Evolutionary conservation across 2,329 filamentous ascomycete genomes (phyloP).

Genomic region (Fusarium cyanostomum): DNA sequence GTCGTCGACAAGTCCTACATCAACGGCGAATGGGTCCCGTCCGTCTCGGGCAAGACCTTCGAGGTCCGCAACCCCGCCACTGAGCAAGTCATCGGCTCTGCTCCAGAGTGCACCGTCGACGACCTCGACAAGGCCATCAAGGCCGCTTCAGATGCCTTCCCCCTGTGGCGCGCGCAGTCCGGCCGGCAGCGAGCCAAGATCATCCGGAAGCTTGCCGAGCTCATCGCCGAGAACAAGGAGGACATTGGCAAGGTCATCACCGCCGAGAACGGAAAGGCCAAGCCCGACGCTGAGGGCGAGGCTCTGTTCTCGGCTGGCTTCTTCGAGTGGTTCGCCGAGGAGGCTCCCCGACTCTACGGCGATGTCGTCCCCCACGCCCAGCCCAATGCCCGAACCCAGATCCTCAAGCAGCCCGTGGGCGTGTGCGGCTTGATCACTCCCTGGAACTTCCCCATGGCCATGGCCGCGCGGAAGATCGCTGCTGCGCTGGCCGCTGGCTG

Average conservation of each 20-base stretch:
- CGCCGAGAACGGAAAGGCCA: constrained; percentile 75
- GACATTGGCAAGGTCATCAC: constrained; percentile 74
- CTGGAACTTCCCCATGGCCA: constrained; percentile 67
- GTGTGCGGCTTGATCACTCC: constrained; percentile 47
- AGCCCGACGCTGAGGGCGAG: constrained; percentile 67
- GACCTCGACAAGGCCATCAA: constrained; percentile 76
- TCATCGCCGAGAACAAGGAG: constrained; percentile 69
- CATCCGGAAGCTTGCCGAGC: constrained; percentile 70
- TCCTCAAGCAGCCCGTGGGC: constrained; percentile 56
- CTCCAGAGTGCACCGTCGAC: constrained; percentile 73
- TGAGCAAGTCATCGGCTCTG: constrained; percentile 71
- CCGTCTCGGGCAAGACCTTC: constrained; percentile 76
- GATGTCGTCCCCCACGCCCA: constrained; percentile 66
- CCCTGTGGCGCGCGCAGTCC: constrained; percentile 65
- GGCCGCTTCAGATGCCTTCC: constrained; percentile 67
- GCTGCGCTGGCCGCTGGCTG: constrained; percentile 75
- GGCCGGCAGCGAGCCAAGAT: constrained; percentile 68
- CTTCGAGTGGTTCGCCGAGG: constrained; percentile 64
- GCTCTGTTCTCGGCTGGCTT: constrained; percentile 68
- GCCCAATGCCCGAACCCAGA: constrained; percentile 71
- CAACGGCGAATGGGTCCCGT: constrained; percentile 78
- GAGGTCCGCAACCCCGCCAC: constrained; percentile 76
- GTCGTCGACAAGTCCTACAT: constrained; percentile 61
- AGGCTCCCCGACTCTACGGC: constrained; percentile 63
- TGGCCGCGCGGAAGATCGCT: constrained; percentile 57